A percentile compares a stretch with the other conserved stretches of the same genome.
Evolutionary conservation across 2,329 filamentous ascomycete species (phyloP).

Genomic region (Chrysoporthe puriensis): DNA sequence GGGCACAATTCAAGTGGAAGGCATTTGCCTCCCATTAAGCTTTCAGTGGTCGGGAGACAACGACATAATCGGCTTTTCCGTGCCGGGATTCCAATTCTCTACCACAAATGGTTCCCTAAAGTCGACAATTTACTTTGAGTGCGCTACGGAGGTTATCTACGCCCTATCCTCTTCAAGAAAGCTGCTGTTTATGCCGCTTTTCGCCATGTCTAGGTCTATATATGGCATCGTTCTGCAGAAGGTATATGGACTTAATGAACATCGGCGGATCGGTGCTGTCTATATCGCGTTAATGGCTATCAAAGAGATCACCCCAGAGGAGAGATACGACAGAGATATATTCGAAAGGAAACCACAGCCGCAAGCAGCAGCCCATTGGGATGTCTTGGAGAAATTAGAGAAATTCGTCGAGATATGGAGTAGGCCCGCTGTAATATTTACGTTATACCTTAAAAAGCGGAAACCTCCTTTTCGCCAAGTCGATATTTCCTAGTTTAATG

Average conservation of each 20-base stretch:
- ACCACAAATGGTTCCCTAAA: neutral
- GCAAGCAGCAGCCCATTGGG: neutral
- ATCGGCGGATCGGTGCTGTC: conserved; percentile 4
- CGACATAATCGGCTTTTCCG: conserved; percentile 3
- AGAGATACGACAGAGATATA: neutral
- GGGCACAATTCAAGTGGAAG: neutral
- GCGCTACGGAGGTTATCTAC: neutral
- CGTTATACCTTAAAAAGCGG: neutral
- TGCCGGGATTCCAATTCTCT: neutral
- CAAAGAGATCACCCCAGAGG: neutral
- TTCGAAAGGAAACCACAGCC: neutral
- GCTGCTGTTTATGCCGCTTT: neutral
- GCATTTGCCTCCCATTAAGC: neutral
- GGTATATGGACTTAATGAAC: neutral
- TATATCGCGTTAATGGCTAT: neutral
- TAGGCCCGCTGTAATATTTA: neutral
- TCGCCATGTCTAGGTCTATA: neutral
- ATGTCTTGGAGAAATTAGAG: neutral
- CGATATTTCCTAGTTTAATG: neutral
- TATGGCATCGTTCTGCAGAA: conserved; percentile 1
- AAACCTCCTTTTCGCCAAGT: conserved; percentile 2
- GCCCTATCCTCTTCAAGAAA: conserved; percentile 2
- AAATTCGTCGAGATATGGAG: neutral
- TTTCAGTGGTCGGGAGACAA: neutral
- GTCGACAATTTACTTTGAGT: conserved; percentile 1